Percentiles rank a stretch among this genome's conserved stretches.
Evolutionary conservation across 2,329 filamentous ascomycete species (phyloP).

Genomic region (Fonsecaea multimorphosa): DNA sequence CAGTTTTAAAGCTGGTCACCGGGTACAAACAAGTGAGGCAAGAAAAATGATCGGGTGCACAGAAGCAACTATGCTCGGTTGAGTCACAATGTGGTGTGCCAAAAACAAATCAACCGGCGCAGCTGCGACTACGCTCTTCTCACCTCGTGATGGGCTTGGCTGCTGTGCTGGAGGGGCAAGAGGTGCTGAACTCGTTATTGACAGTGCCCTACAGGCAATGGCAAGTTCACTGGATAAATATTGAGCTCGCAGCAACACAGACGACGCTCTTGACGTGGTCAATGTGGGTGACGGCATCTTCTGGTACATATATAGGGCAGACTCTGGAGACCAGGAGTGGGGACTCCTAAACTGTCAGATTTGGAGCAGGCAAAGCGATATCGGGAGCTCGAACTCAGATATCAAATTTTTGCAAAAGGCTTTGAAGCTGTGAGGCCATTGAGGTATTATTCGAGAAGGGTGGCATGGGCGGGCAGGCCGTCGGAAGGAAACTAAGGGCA

Average conservation of each 20-base stretch:
- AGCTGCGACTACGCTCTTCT: conserved; percentile 24
- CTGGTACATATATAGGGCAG: not conserved
- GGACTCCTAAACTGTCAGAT: conserved; percentile 6
- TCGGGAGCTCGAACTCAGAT: conserved; percentile 11
- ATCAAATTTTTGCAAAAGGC: not conserved
- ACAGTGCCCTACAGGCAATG: conserved; percentile 27
- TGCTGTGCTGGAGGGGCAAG: conserved; percentile 13
- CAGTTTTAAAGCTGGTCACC: conserved; percentile 18
- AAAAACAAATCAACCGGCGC: conserved; percentile 22
- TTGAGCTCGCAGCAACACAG: conserved; percentile 33
- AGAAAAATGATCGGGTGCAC: conserved; percentile 26
- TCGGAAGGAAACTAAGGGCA: not conserved
- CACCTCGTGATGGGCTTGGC: conserved; percentile 28
- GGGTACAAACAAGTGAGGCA: conserved; percentile 20
- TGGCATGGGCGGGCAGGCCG: not conserved
- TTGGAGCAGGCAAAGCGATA: conserved; percentile 18
- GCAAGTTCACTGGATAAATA: conserved; percentile 35
- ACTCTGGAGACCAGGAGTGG: not conserved
- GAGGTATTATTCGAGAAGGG: conserved; percentile 1
- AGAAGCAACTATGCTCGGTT: conserved; percentile 31
- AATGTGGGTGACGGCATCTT: conserved; percentile 19
- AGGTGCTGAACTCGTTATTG: conserved; percentile 10
- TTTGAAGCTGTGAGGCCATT: not conserved
- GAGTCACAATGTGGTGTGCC: conserved; percentile 31
- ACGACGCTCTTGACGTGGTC: conserved; percentile 26